phyloP scores from a whole-genome alignment of 75 land plant species.

The Sequoiadendron giganteum region DNA sequence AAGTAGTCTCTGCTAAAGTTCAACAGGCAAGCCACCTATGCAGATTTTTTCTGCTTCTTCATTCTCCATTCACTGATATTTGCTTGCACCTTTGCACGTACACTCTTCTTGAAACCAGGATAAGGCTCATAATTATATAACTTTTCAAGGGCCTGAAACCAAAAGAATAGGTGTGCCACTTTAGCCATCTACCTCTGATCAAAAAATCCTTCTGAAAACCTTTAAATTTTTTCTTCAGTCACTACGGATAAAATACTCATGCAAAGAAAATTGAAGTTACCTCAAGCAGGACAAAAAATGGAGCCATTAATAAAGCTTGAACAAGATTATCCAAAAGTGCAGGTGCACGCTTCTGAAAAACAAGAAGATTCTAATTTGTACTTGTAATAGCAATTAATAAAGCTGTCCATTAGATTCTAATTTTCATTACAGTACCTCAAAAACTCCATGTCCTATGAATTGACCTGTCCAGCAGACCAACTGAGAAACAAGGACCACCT shows the following conservation, averaged over 20 bases:
- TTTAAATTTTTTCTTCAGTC: neutral
- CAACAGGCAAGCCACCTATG: slow-evolving; percentile 7
- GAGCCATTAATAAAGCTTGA: slow-evolving; percentile 97
- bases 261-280: slow-evolving; percentile 19
- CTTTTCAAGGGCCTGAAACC: slow-evolving; percentile 61
- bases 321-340: slow-evolving; percentile 92
- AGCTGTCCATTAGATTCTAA: neutral
- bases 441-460: slow-evolving; percentile 88
- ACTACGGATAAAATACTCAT: neutral
- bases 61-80: slow-evolving; percentile 43
- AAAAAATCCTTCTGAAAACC: neutral
- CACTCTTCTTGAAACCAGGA: slow-evolving; percentile 69
- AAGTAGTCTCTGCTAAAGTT: neutral
- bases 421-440: slow-evolving; percentile 56
- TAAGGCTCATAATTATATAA: slow-evolving; percentile 88
- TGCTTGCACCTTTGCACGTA: slow-evolving; percentile 48
- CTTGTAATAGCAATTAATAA: neutral
- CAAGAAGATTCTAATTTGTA: neutral
- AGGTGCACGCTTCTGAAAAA: slow-evolving; percentile 85
- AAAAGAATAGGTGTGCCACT: neutral
- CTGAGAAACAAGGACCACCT: slow-evolving; percentile 77
- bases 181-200: neutral
- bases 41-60: slow-evolving; percentile 40
- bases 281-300: slow-evolving; percentile 97
- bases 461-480: slow-evolving; percentile 88